Evolutionary conservation across 352 stramenopile genomes (phyloP), one percentile per base, ranked within the genome.

Genomic region (Phytophthora podocarpi): DNA sequence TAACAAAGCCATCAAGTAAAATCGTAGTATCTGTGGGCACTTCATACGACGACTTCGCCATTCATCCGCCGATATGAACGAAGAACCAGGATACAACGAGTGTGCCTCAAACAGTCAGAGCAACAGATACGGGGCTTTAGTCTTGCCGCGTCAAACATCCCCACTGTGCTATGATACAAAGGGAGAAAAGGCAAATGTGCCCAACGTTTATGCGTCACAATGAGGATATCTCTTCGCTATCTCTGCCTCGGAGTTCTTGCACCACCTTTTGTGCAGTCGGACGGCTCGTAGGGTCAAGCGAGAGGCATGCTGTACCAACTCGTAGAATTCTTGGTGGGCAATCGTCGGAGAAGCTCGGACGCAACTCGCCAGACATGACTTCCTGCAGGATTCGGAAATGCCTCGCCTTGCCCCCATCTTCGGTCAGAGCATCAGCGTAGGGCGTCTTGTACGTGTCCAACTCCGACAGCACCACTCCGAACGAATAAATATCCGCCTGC

Each of bases 401-500:
- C 32, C 53, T 70, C 36, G 49, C 30, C 24, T 50, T 70, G 10
- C 10, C 35, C 16, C 55, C 61, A 16, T 56, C 55, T 15, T 51
- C 20, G 16, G 24, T 41, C n/a, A 59, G 18, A 13, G 52, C 63
- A 46, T 80, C 71, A 20, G 24, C 52, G 32, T 72, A 80, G 9
- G 72, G 72, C 6, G 70, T 70, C 24, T 50, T 34, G n/a, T 55
- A 54, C 48, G 72, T 81, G 43, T 78, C 66, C 2, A 82, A 43
- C 23, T 82, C 73, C 10, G 73, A 76, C n/a, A 82, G 39, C 11
- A 95, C 60, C 9, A 90, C 74, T 9, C 80, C 82, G 53, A 88
- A 88, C 18, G 75, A 84, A 53, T 89, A 92, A 18, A 91, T 80
- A 46, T 92, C 83, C 8, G 78, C 63, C 49, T 80, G 76, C 47